Evolutionary conservation across 2,329 filamentous ascomycete species (phyloP), one percentile per base, ranked within the genome.

Genomic region (Lasiodiplodia citricola): DNA sequence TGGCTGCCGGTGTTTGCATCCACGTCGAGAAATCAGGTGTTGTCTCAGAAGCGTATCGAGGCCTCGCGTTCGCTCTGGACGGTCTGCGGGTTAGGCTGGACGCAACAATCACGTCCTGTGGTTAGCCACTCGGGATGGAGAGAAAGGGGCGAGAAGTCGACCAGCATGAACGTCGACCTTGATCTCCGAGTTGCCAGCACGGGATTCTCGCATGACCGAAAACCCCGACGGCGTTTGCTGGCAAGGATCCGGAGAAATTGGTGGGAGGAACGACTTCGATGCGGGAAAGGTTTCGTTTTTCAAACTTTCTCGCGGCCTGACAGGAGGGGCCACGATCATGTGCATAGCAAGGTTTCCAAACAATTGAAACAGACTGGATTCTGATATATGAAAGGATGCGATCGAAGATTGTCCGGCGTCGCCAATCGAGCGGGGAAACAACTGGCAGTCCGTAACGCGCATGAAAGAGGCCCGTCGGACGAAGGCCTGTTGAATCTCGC

Each of bases 361-460:
- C 60, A 47, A 64, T 64, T n/a, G 60, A 64, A 64, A 64, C 60
- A 64, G 60, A 37, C 37, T 64, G 60, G 56, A 64, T 64, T 64
- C 31, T 37, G 60, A 64, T 64, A 64, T 52, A 64, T 64, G 60
- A 64, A 62, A 35, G 44, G 60, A 52, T 11, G 31, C 44, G 47
- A 64, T 35, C 28, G 47, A 52, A n/a, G 60, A 52, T 64, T 47
- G n/a, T 51, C 41, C 41, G 41, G 58, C 8, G 13, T 18, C 60
- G 31, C 47, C 41, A 23, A 37, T 51, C 58, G 58, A 51, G 58
- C 41, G 28, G 38, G 18, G n/a, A 18, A 50, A n/a, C 41, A 44
- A 23, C 31, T 37, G 16, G 47, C 28, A 52, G 41, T 35, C 37
- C 37, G 44, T 51, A 28, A 47, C 57, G 58, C 60, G 60, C 60